Evolutionary conservation across 441 rosid species (phyloP).

Genomic region (Eutrema salsugineum): DNA sequence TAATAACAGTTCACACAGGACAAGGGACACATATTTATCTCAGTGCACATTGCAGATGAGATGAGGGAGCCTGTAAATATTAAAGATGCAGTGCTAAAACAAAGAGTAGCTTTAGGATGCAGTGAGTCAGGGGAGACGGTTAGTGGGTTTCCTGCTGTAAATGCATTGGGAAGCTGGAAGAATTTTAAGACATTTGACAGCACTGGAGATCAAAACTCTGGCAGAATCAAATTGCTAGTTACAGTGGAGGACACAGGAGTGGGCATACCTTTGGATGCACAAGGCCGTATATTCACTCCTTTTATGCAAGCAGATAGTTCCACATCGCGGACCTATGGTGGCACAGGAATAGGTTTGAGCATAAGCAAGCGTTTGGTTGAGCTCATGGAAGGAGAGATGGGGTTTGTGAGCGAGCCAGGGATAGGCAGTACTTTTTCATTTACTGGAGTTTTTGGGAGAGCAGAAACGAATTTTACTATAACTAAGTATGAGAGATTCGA

Average conservation of each 20-base stretch:
- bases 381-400: constrained; percentile 95
- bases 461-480: constrained; percentile 42
- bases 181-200: constrained; percentile 43
- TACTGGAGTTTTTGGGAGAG: constrained; percentile 64
- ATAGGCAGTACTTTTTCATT: constrained; percentile 90
- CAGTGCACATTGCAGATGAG: constrained; percentile 81
- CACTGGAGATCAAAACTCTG: constrained; percentile 30
- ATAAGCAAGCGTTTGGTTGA: constrained; percentile 88
- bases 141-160: constrained; percentile 81
- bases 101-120: constrained; percentile 45
- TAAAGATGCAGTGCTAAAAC: constrained; percentile 55
- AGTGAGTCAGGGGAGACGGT: constrained; percentile 46
- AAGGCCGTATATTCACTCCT: constrained; percentile 81
- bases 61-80: constrained; percentile 37
- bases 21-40: constrained; percentile 84
- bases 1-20: constrained; percentile 75
- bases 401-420: constrained; percentile 75
- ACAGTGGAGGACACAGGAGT: constrained; percentile 96
- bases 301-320: constrained; percentile 99
- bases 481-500: constrained; percentile 47
- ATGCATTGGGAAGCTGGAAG: constrained; percentile 89
- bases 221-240: constrained; percentile 59
- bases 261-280: constrained; percentile 82
- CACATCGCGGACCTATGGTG: constrained; percentile 93
- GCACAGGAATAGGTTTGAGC: constrained; percentile 97